Base-by-base conservation (phyloP, 768 basidiomycete genomes). In the Calocera viscosa region DNA sequence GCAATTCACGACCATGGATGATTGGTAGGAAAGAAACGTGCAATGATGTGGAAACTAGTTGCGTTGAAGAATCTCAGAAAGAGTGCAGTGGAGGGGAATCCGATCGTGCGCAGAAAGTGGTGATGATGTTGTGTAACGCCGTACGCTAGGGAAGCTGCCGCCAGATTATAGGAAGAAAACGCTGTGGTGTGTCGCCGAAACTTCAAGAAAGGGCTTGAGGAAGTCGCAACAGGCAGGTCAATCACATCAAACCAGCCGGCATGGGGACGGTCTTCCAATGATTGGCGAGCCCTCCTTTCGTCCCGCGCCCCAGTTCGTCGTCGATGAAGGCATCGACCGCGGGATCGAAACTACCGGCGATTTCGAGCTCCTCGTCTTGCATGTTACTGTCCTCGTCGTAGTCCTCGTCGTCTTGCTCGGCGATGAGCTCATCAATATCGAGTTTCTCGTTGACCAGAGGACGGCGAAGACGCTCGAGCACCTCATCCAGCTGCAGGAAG, bases 401-500 rank as follows among this genome's bases (percentile, higher is more conserved):
- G 2, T 60, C 53, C 8, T 60, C 43, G 43, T 19, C 43, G 43
- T 47, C 26, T 60, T 32, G 14, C 53, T 60, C 10, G 10, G 24
- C 53, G 26, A 32, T 12, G 14, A 60, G 14, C 53, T 60, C 30
- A 26, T 16, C 53, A 19, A 60, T 60, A 22, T 60, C 53, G 5
- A 60, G 53, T 22, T 60, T 26, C 53, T 60, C 53, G 22, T 30
- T 16, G 2, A 26, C 53, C 53, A 16, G 11, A 10, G 53, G 53
- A 11, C 53, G 53, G 30, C 24, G 24, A 26, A 94, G 83, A 8
- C 85, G 83, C 28, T 76, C 75, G 24, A 98, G 82, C 30, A 94
- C 82, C 39, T 76, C 78, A 76, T 98, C 95, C 32, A 98, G 82
- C 66, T 86, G 83, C 32, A 79, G 72, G 73, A 93, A 98, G 75